phyloP scores from a whole-genome alignment of 2,329 filamentous ascomycete species.

The Gnomoniopsis sp. region DNA sequence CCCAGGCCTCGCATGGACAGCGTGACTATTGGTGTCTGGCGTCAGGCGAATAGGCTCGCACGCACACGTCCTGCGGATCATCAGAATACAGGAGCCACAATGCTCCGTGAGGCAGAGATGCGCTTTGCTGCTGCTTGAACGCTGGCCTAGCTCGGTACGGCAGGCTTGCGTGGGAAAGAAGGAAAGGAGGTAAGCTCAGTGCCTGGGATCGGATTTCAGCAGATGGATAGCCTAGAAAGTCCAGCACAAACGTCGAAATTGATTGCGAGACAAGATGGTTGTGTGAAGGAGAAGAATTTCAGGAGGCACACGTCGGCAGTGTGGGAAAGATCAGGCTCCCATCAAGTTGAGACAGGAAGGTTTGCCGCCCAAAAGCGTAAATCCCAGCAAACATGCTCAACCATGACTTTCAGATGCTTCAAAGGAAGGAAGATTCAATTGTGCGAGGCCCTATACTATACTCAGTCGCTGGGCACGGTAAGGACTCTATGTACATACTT shows the following conservation, averaged over 20 bases:
- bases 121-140: neutral
- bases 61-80: neutral
- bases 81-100: neutral
- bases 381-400: neutral
- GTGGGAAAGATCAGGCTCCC: too few relatives aligned
- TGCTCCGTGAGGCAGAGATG: neutral
- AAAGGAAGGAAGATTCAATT: too few relatives aligned
- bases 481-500: too few relatives aligned
- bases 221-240: neutral
- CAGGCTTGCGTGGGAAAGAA: neutral
- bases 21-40: slow-evolving; percentile 4
- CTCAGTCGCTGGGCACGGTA: too few relatives aligned
- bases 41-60: neutral
- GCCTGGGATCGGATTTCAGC: neutral
- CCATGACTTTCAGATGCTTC: neutral
- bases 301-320: too few relatives aligned
- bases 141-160: too few relatives aligned
- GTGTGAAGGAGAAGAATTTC: too few relatives aligned
- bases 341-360: neutral
- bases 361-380: neutral
- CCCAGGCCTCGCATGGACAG: neutral
- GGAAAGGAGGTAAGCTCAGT: neutral
- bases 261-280: neutral
- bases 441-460: too few relatives aligned
- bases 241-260: neutral